Evolutionary conservation across 1,139 yeast genomes (phyloP).

Genomic region (Meyerozyma athensensis): DNA sequence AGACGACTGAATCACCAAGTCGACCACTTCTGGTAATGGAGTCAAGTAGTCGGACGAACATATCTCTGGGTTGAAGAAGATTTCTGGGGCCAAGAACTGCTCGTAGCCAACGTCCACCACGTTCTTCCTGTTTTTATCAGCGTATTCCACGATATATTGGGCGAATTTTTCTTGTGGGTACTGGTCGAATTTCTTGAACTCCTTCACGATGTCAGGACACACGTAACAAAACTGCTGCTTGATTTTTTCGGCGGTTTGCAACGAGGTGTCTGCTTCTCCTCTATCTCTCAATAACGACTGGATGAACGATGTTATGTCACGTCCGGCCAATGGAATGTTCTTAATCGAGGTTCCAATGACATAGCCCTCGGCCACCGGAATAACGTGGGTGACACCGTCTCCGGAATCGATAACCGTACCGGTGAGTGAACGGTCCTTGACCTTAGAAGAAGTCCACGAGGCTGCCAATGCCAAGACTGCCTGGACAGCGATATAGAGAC

Average conservation of each 20-base stretch:
- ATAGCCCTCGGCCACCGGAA: constrained; percentile 98
- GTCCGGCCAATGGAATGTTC: constrained; percentile 96
- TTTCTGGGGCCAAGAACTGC: constrained; percentile 96
- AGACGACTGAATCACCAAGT: constrained; percentile 88
- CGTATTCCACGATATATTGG: constrained; percentile 80
- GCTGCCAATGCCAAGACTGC: constrained; percentile 98
- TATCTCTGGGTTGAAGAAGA: constrained; percentile 96
- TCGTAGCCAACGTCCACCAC: constrained; percentile 94
- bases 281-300: constrained; percentile 93
- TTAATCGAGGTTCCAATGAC: constrained; percentile 97
- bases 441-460: constrained; percentile 97
- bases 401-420: constrained; percentile 98
- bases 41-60: constrained; percentile 93
- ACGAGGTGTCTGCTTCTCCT: constrained; percentile 90
- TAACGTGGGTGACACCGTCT: constrained; percentile 97
- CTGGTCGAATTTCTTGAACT: constrained; percentile 89
- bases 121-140: constrained; percentile 57
- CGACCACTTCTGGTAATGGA: constrained; percentile 93
- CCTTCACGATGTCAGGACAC: constrained; percentile 95
- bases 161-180: constrained; percentile 89
- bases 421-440: constrained; percentile 88
- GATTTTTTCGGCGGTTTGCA: constrained; percentile 93
- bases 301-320: constrained; percentile 92
- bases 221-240: constrained; percentile 97
- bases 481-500: constrained; percentile 95